These are phyloP conservation scores for Ascomycota sp. DNA, from an alignment of 2,329 filamentous ascomycete genomes.

Conservation along the genomic window DNA sequence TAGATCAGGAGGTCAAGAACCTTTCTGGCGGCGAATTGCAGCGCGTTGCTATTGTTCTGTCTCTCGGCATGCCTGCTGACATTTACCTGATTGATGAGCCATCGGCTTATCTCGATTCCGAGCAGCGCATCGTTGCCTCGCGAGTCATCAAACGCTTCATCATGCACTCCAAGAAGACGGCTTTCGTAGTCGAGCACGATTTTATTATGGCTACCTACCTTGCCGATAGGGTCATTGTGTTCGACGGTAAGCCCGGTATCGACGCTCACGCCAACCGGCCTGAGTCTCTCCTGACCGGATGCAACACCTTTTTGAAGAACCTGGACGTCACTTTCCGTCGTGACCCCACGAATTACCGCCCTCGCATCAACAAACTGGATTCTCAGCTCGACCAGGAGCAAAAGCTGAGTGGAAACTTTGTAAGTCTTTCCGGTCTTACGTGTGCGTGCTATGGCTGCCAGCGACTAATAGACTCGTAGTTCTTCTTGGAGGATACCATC, in stretches of 20 bases:
- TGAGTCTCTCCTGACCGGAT: slow-evolving; percentile 80
- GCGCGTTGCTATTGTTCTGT: slow-evolving; percentile 90
- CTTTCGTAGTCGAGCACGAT: slow-evolving; percentile 98
- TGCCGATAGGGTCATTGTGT: slow-evolving; percentile 91
- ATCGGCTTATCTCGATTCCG: slow-evolving; percentile 89
- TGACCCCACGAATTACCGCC: slow-evolving; percentile 85
- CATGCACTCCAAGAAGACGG: slow-evolving; percentile 99
- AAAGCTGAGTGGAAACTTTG: slow-evolving; percentile 79
- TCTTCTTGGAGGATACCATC: slow-evolving; percentile 71
- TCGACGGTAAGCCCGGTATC: slow-evolving; percentile 80
- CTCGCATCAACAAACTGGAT: slow-evolving; percentile 93
- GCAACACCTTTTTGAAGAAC: slow-evolving; percentile 91
- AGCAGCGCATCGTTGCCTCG: slow-evolving; percentile 93
- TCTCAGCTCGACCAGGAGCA: slow-evolving; percentile 96
- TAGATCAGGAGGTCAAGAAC: slow-evolving; percentile 98
- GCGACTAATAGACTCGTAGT: slow-evolving; percentile 24
- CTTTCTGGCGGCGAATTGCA: slow-evolving; percentile 98
- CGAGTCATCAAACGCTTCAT: slow-evolving; percentile 99
- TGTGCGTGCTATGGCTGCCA: background rate
- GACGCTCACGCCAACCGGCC: slow-evolving; percentile 72
- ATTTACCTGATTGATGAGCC: slow-evolving; percentile 98
- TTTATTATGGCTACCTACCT: slow-evolving; percentile 78
- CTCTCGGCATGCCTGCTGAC: slow-evolving; percentile 86
- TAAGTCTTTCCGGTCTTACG: slow-evolving; percentile 22
- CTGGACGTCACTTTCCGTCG: slow-evolving; percentile 96